Conservation (phyloP, 2,329 filamentous ascomycete species). For the Exophiala phaeomuriformis region DNA sequence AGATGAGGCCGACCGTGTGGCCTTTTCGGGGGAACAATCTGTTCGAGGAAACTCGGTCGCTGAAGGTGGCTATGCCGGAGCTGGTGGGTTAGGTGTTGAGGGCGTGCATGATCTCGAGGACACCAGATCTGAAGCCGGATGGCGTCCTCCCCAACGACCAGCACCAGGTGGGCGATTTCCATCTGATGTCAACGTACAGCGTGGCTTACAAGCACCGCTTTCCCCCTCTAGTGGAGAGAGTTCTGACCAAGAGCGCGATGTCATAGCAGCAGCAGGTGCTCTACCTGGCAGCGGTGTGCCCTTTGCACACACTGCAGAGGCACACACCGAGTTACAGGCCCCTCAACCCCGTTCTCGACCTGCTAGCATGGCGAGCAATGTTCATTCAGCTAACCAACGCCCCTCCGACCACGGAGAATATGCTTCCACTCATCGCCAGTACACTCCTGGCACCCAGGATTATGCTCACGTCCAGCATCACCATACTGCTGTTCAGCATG, state of each 20-base stretch:
- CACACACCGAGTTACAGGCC: conserved; percentile 21
- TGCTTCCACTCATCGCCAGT: too few relatives aligned
- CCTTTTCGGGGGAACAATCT: conserved; percentile 53
- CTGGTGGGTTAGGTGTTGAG: conserved; percentile 34
- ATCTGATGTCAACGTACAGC: conserved; percentile 82
- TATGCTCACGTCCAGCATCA: too few relatives aligned
- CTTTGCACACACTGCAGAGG: conserved; percentile 20
- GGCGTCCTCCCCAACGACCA: conserved; percentile 53
- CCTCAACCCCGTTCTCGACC: neutral
- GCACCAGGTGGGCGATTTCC: conserved; percentile 95
- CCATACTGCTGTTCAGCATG: too few relatives aligned
- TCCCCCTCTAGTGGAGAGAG: conserved; percentile 76
- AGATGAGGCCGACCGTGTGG: conserved; percentile 58
- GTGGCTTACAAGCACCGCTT: conserved; percentile 70
- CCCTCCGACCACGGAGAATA: too few relatives aligned
- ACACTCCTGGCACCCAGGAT: too few relatives aligned
- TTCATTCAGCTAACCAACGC: conserved; percentile 6
- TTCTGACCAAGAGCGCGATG: conserved; percentile 52
- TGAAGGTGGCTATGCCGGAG: conserved; percentile 30
- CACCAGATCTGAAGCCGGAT: conserved; percentile 29
- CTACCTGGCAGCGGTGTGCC: conserved; percentile 43
- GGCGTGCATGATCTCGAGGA: conserved; percentile 26
- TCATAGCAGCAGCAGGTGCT: conserved; percentile 53
- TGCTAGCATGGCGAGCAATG: neutral
- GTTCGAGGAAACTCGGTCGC: conserved; percentile 30